These are phyloP conservation scores for Boletus reticulatus DNA, from an alignment of 768 basidiomycete genomes.

Conservation along the genomic window DNA sequence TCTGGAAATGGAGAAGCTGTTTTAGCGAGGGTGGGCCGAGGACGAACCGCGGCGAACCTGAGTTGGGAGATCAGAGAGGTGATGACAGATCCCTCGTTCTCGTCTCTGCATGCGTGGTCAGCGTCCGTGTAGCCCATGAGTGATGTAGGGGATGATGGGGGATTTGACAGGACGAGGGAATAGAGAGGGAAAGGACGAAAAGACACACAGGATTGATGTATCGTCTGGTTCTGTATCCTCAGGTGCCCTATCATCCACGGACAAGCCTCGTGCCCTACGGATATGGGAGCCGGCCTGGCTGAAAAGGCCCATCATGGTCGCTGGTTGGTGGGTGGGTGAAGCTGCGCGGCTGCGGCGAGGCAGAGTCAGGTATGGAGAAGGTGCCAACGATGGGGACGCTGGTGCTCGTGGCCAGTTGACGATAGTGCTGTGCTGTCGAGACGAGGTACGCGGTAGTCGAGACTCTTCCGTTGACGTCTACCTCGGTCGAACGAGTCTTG, in stretches of 20 bases:
- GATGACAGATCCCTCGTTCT: slow-evolving; percentile 91
- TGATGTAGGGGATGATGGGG: neutral
- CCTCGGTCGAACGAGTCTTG: neutral
- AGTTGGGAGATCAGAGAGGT: slow-evolving; percentile 86
- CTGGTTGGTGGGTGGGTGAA: slow-evolving; percentile 5
- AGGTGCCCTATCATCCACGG: slow-evolving; percentile 67
- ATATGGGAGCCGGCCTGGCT: slow-evolving; percentile 64
- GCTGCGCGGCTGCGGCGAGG: slow-evolving; percentile 27
- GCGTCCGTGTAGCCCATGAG: slow-evolving; percentile 32
- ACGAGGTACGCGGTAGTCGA: neutral
- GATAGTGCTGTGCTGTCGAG: slow-evolving; percentile 10
- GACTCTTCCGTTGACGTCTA: neutral
- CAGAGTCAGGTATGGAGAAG: slow-evolving; percentile 1
- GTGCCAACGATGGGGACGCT: neutral
- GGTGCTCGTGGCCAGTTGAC: neutral
- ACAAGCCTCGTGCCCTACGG: slow-evolving; percentile 64
- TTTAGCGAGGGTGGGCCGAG: slow-evolving; percentile 7
- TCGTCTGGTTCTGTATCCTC: slow-evolving; percentile 88
- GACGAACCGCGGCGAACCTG: slow-evolving; percentile 44
- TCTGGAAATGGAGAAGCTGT: slow-evolving; percentile 37
- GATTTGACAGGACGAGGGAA: slow-evolving; percentile 30
- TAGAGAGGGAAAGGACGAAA: slow-evolving; percentile 15
- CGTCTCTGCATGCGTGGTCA: slow-evolving; percentile 62
- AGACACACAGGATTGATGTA: slow-evolving; percentile 80
- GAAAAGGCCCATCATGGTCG: slow-evolving; percentile 77